Base-by-base conservation (phyloP, 129 eudicot species). In the Heracleum sosnowskyi region DNA sequence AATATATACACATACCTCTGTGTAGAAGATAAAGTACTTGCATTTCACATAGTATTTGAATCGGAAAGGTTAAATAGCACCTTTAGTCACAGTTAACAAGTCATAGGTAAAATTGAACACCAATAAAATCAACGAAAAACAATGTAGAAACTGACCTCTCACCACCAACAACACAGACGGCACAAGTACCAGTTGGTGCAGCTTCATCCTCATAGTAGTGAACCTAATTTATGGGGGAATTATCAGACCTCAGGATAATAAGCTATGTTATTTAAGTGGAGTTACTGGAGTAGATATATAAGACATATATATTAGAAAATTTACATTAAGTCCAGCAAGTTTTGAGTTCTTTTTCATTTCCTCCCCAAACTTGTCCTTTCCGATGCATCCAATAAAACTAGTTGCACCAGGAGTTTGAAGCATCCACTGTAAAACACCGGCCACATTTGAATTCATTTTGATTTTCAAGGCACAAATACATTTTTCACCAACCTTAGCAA, bases 301-400 rank as follows among this genome's bases (percentile, higher is more conserved):
- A 68, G 1, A 35, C 3, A 69, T 16, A 18, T 7, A 35, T 7
- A 15, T 0, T 71, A 44, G 39, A 45, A 60, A 11, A 26, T 74
- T 40, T 88, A 95, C 99, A 79, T 90, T 95, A 62, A 95, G 91
- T 33, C 97, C 97, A 81, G 90, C 91, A 74, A 42, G 72, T 62
- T 78, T 84, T 7, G 97, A 87, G 85, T 89, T 79, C 47, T 91
- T 89, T 79, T 84, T 85, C 99, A 92, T 92, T 78, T 92, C 94
- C 90, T 92, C 92, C 69, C 93, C 97, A 69, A 85, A 95, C 84
- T 90, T 95, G 89, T 95, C 99, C 90, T 95, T 95, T 63, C 99
- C 99, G 72, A 95, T 84, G 84, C 90, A 95, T 60, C 99, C 99
- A 35, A 95, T 92, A 74, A 80, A 95, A 77, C 96, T 89, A 28